Evolutionary conservation across 331 rosid genomes (phyloP), one percentile per base, ranked within the genome.

Genomic region (Pyracantha coccinea): DNA sequence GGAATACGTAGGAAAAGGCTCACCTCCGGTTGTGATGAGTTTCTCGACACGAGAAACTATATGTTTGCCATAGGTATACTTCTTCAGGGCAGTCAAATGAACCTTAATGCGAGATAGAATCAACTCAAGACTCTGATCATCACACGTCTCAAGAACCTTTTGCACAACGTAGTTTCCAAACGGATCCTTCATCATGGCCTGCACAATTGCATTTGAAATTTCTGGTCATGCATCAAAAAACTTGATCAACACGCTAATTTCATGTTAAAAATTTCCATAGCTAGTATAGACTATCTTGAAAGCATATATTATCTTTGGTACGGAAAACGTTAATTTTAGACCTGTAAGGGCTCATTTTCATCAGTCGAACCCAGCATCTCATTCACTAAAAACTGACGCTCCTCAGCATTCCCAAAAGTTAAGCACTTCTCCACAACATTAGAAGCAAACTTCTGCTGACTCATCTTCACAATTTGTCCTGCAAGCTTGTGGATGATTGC

Each of bases 101-200:
- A 92, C 97, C 87, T 91, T 89, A 80, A 95, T 92, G 73, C 99
- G 96, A 63, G 99, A 92, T 70, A 95, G 96, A 76, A 95, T 88
- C 78, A 95, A 67, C 83, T 87, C 92, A 16, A 92, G 99, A 78
- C 92, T 95, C 71, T 69, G 93, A 81, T 87, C 96, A 72, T 90
- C 91, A 63, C 99, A 95, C n/a, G 96, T 92, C 86, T 95, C 99
- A 0, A 92, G 96, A 84, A 95, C 97, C 87, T 92, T 95, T 63
- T 95, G 97, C 76, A 95, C 97, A 69, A 95, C 97, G 57, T 95
- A 95, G 85, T 95, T 95, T 73, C 97, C 99, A 74, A 90, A 95
- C 14, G 96, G 99, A 83, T 95, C 97, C 77, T 95, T 95, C 99
- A 95, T 95, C 97, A 95, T 95, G 47, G 91, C 93, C 99, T 95